Conservation (phyloP, 352 stramenopile genomes). For the Globisporangium rhizosaccharum region DNA sequence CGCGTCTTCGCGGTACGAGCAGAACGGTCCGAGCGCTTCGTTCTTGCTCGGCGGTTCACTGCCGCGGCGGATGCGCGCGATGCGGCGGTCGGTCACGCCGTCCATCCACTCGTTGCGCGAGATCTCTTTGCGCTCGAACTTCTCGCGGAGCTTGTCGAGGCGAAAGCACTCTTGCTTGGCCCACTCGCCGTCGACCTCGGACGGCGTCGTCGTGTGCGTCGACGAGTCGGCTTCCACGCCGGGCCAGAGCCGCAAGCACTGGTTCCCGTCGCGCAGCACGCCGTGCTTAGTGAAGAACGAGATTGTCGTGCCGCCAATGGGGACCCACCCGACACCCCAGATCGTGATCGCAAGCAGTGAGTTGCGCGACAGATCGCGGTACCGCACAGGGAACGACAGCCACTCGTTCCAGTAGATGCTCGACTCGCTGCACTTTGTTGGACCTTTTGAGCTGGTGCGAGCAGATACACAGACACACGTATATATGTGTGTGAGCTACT, state of each 20-base stretch:
- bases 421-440: constrained; percentile 83
- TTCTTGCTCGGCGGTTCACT: constrained; percentile 66
- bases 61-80: constrained; percentile 75
- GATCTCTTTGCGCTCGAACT: constrained; percentile 87
- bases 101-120: constrained; percentile 90
- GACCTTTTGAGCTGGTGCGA: constrained; percentile 57
- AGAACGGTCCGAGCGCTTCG: constrained; percentile 72
- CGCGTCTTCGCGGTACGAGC: constrained; percentile 72
- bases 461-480: constrained; percentile 2
- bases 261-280: constrained; percentile 76
- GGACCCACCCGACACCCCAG: constrained; percentile 76
- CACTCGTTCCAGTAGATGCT: constrained; percentile 88
- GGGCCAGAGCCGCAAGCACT: constrained; percentile 84
- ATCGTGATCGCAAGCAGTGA: constrained; percentile 80
- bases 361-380: constrained; percentile 84
- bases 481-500: background rate
- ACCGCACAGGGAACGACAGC: constrained; percentile 81
- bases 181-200: constrained; percentile 74
- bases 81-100: constrained; percentile 80
- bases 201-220: constrained; percentile 53
- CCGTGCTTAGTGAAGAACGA: constrained; percentile 86
- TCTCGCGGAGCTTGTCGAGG: constrained; percentile 84
- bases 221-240: constrained; percentile 65
- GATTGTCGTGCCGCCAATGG: constrained; percentile 81
- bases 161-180: constrained; percentile 68